A percentile compares a stretch with the other conserved stretches of the same genome.
phyloP scores from a whole-genome alignment of 2,329 filamentous ascomycete species.

The Triangularia setosa region DNA sequence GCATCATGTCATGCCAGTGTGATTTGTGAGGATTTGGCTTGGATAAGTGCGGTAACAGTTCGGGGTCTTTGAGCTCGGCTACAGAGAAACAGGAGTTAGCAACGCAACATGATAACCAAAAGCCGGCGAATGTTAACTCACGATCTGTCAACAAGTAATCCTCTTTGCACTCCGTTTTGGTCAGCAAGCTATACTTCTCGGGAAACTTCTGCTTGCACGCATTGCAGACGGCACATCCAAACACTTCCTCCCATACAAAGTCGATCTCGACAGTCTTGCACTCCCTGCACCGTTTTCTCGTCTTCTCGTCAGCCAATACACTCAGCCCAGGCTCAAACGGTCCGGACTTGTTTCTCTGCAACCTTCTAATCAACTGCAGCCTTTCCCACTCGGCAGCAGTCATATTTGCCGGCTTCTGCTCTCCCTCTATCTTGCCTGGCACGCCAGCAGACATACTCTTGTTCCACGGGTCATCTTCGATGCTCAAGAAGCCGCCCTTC shows the following conservation, averaged over 20 bases:
- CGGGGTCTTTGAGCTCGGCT: constrained; percentile 87
- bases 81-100: background rate
- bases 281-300: constrained; percentile 74
- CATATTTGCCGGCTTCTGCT: constrained; percentile 80
- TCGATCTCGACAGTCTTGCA: constrained; percentile 85
- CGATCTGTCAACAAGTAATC: constrained; percentile 93
- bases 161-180: constrained; percentile 93
- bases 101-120: background rate
- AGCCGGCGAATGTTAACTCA: constrained; percentile 40
- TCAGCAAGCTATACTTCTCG: constrained; percentile 91
- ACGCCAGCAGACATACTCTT: constrained; percentile 58
- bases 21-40: constrained; percentile 93
- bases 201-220: constrained; percentile 84
- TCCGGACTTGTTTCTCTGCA: constrained; percentile 71
- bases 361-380: constrained; percentile 66
- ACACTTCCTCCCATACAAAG: constrained; percentile 88
- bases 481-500: constrained; percentile 90
- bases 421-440: constrained; percentile 37
- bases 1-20: constrained; percentile 98
- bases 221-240: constrained; percentile 70
- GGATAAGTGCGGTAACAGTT: constrained; percentile 80
- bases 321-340: constrained; percentile 89
- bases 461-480: constrained; percentile 87
- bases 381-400: constrained; percentile 88
- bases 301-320: constrained; percentile 59